Evolutionary conservation across 2,329 filamentous ascomycete genomes (phyloP).

Genomic region (Diaporthe sp.): DNA sequence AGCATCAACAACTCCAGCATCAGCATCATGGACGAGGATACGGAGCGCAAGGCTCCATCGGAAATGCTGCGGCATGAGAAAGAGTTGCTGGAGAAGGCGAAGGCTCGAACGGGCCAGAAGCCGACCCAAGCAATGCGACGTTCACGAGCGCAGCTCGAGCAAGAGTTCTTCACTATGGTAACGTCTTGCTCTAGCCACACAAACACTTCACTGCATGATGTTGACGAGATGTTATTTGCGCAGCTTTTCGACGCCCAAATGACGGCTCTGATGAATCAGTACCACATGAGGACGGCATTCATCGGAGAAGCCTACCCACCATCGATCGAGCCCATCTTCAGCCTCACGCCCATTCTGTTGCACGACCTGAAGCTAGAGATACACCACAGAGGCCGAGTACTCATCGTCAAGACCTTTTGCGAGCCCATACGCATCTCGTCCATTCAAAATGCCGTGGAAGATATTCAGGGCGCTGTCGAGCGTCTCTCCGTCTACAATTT

Average conservation of each 20-base stretch:
- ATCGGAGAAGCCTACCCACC: constrained; percentile 41
- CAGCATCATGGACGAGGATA: background rate
- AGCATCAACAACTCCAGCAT: fast-evolving
- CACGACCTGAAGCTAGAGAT: constrained; percentile 39
- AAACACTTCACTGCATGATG: background rate
- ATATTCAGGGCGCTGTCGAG: constrained; percentile 83
- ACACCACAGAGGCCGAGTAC: constrained; percentile 40
- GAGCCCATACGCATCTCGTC: constrained; percentile 29
- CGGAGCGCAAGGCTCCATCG: fast-evolving
- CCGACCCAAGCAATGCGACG: constrained; percentile 71
- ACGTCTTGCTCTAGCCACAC: background rate
- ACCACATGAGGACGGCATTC: background rate
- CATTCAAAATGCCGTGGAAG: constrained; percentile 71
- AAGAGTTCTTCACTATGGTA: background rate
- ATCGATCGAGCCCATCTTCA: constrained; percentile 22
- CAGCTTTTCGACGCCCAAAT: background rate
- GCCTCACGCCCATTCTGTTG: constrained; percentile 33
- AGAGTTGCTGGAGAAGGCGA: constrained; percentile 71
- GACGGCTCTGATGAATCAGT: background rate
- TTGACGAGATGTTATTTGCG: fast-evolving
- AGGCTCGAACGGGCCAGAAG: constrained; percentile 29
- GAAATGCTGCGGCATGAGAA: constrained; percentile 64
- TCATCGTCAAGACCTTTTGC: constrained; percentile 36
- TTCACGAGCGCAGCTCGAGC: constrained; percentile 61
- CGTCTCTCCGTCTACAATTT: constrained; percentile 74